phyloP scores from a whole-genome alignment of 768 basidiomycete species.

The Cyclocybe cylindracea region DNA sequence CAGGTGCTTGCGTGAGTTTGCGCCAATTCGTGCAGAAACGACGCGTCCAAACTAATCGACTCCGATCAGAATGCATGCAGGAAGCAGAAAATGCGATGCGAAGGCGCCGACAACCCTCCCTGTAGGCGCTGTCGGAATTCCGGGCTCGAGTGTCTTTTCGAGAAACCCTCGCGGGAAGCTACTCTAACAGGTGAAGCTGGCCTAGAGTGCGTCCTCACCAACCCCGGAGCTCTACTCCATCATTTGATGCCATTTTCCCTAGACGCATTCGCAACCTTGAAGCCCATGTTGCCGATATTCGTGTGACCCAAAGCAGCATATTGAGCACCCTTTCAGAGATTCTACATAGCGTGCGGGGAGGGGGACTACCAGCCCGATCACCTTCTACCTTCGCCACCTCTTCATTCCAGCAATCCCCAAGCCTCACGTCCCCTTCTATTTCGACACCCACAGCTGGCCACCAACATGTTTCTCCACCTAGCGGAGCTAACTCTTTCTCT shows the following conservation, averaged over 20 bases:
- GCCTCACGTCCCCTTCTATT: slow-evolving; percentile 57
- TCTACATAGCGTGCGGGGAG: slow-evolving; percentile 71
- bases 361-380: slow-evolving; percentile 54
- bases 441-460: slow-evolving; percentile 50
- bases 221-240: slow-evolving; percentile 1
- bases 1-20: slow-evolving; percentile 78
- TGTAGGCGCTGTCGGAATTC: slow-evolving; percentile 91
- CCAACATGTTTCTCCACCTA: slow-evolving; percentile 42
- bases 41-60: too few species aligned
- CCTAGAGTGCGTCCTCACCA: slow-evolving; percentile 63
- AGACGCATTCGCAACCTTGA: slow-evolving; percentile 93
- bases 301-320: slow-evolving; percentile 70
- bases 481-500: slow-evolving; percentile 27
- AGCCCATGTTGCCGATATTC: slow-evolving; percentile 81
- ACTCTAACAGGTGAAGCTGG: slow-evolving; percentile 89
- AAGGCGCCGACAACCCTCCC: slow-evolving; percentile 96
- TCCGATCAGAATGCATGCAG: slow-evolving; percentile 83
- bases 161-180: slow-evolving; percentile 88
- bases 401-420: slow-evolving; percentile 67
- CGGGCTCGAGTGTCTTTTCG: slow-evolving; percentile 90
- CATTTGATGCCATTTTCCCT: slow-evolving; percentile 18
- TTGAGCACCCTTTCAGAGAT: slow-evolving; percentile 82
- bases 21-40: slow-evolving; percentile 8
- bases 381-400: slow-evolving; percentile 60
- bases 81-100: slow-evolving; percentile 97